Base-by-base conservation (phyloP, 1,139 yeast species). In the Sugiyamaella grinbergsii region DNA sequence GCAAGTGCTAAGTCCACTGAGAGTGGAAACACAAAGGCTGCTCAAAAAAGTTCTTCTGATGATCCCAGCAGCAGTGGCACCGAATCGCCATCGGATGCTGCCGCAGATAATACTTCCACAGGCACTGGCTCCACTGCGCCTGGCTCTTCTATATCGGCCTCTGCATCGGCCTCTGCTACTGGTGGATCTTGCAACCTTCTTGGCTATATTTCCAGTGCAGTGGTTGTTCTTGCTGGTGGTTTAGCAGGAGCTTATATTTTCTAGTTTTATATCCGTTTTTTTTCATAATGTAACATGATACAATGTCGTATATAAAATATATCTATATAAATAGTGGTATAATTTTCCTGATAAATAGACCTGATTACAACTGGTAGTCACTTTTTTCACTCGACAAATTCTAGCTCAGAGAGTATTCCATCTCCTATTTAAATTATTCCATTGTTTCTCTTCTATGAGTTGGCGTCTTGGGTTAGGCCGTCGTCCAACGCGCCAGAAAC, bases 91-190 rank as follows among this genome's bases (percentile, higher is more conserved):
- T n/a, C n/a, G n/a, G n/a, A n/a, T 24, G 20, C 48, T 31, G 20
- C 54, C 6, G 38, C 49, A 26, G 22, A 52, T 32, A 36, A 52
- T 31, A 28, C 29, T 16, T 34, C 33, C 18, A 26, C 49, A 16
- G 24, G 51, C 6, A 37, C 49, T 22, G 24, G 6, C 31, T 20
- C 56, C 28, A 28, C 31, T 11, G 45, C 33, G 6, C 24, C 45
- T 31, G 24, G 52, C 8, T 32, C 49, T 22, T 42, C 49, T 15
- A 22, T 22, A 15, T 28, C 49, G 4, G 11, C 43, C 31, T 10
- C 36, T 5, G 37, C 47, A 11, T 26, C 53, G 15, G 41, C 39
- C 16, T 13, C 45, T 22, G 29, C 57, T 37, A 42, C 48, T n/a
- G 29, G 16, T 31, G 46, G 23, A 7, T 24, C 36, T 26, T n/a